Conservation (phyloP, 1,284 basidiomycete species). For the Ustilago hordei region DNA sequence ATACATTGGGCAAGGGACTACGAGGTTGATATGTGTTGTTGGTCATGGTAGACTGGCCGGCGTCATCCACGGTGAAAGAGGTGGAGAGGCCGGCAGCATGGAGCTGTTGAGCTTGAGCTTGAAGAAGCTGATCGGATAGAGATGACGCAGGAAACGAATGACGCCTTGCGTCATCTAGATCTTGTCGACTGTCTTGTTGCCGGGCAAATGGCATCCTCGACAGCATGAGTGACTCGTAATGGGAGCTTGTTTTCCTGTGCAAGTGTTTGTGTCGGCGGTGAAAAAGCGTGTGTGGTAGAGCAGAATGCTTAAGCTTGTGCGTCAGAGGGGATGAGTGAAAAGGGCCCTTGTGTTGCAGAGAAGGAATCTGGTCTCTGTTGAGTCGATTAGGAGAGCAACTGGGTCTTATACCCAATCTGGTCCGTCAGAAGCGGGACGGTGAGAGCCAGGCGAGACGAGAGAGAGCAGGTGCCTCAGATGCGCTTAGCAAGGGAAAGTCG, state of each 20-base stretch:
- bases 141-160: constrained; percentile 21
- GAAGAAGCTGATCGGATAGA: constrained; percentile 23
- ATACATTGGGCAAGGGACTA: constrained; percentile 3
- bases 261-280: background rate
- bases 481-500: background rate
- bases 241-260: background rate
- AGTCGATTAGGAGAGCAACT: background rate
- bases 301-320: background rate
- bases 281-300: background rate
- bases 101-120: constrained; percentile 32
- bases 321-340: background rate
- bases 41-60: constrained; percentile 3
- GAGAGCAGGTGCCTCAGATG: background rate
- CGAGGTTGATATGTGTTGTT: constrained; percentile 12
- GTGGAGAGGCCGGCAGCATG: background rate
- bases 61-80: constrained; percentile 4
- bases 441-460: background rate
- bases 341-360: background rate
- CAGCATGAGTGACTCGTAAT: constrained; percentile 13
- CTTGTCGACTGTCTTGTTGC: constrained; percentile 30
- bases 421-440: background rate
- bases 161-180: constrained; percentile 13
- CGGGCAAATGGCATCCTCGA: constrained; percentile 25
- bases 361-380: background rate
- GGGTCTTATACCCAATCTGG: background rate